Evolutionary conservation across 1,284 basidiomycete genomes (phyloP).

Genomic region (Blastosporella zonata): DNA sequence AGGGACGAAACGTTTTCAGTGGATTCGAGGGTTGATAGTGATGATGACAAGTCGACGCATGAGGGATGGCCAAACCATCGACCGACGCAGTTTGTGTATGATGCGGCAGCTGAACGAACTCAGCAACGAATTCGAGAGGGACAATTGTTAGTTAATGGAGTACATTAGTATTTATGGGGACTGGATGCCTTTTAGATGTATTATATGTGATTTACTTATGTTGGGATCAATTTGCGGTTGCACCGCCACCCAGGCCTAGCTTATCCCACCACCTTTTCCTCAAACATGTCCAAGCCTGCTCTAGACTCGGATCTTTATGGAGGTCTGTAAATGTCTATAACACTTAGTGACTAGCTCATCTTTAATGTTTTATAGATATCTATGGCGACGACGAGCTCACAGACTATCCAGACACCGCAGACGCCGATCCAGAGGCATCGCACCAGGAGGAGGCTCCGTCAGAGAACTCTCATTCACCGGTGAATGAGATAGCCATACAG

Average conservation of each 20-base stretch:
- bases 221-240: not conserved
- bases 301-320: slow-evolving; percentile 41
- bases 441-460: not conserved
- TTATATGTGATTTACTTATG: not conserved
- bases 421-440: slow-evolving; percentile 9
- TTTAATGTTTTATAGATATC: slow-evolving; percentile 30
- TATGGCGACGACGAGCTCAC: slow-evolving; percentile 38
- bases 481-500: slow-evolving; percentile 12
- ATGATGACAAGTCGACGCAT: slow-evolving; percentile 29
- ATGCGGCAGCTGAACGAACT: slow-evolving; percentile 75
- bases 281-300: slow-evolving; percentile 30
- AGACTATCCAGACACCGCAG: slow-evolving; percentile 23
- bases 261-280: not conserved
- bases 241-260: not conserved
- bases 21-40: slow-evolving; percentile 32
- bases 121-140: slow-evolving; percentile 55
- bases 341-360: not conserved
- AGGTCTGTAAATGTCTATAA: slow-evolving; percentile 23
- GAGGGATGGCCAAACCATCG: slow-evolving; percentile 33
- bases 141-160: slow-evolving; percentile 26
- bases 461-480: slow-evolving; percentile 10
- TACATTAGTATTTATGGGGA: slow-evolving; percentile 26
- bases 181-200: not conserved
- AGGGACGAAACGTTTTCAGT: slow-evolving; percentile 25
- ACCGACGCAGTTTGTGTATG: slow-evolving; percentile 72